Base-by-base conservation (phyloP, 306 rosid genomes). In the Vigna mungo region DNA sequence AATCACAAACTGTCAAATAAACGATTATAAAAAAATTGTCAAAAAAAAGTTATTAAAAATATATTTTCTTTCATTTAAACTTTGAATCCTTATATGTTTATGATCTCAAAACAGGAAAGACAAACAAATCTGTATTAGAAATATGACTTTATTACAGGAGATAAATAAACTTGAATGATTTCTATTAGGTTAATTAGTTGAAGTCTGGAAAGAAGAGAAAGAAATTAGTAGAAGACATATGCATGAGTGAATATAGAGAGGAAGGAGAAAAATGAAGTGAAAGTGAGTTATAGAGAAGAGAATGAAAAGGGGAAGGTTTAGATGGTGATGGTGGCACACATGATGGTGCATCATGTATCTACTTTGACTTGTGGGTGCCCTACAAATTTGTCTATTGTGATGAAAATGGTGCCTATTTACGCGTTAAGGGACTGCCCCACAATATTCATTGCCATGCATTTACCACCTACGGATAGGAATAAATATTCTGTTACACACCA, bases 381-480 rank as follows among this genome's bases (percentile, higher is more conserved):
- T 79, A 83, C 84, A 74, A 46, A 13, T 73, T 78, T 78, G 80
- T 83, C 80, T 49, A 73, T 78, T 64, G 12, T 72, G 79, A 82
- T 77, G 82, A 54, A 82, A 63, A 54, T 55, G 73, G 25, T 73
- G 74, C 68, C 63, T 37, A 65, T 72, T 82, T 64, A 69, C 36
- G 44, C 51, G 70, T 53, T 71, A 25, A 73, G 53, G 37, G 48
- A 56, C 30, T 84, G 56, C 54, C 84, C 84, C 73, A 80, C 80
- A 75, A 14, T 47, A 81, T 85, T 81, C 78, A 68, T 67, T 72
- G 85, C 71, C 54, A 14, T 62, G 79, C 83, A 85, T 85, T 81
- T 47, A 81, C 66, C 74, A 61, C 66, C 78, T 81, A 69, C 73
- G 61, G 81, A 69, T 61, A 27, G 78, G 79, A 81, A 78, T 78